Conservation (phyloP, 805 yeast genomes). For the Pichia scutulata region DNA sequence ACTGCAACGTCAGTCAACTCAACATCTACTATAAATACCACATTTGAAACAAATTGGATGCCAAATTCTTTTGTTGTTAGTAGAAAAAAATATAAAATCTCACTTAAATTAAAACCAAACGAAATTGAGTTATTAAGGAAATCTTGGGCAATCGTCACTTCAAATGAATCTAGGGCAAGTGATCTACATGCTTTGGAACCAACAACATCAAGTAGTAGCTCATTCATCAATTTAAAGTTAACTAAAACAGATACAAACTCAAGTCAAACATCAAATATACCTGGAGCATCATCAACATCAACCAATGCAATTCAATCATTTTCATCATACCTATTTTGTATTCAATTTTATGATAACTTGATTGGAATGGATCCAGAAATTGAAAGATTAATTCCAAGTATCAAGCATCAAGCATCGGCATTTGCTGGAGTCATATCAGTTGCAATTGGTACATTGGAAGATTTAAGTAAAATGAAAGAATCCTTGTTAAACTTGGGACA, state of each 20-base stretch:
- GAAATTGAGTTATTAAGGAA: constrained; percentile 40
- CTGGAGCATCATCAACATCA: background rate
- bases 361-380: constrained; percentile 52
- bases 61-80: constrained; percentile 26
- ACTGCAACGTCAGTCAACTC: constrained; percentile 24
- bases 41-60: constrained; percentile 28
- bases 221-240: background rate
- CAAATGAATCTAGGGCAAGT: constrained; percentile 10
- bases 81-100: constrained; percentile 18
- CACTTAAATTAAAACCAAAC: constrained; percentile 21
- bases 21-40: constrained; percentile 20
- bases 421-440: constrained; percentile 72
- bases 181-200: constrained; percentile 2
- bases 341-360: constrained; percentile 68
- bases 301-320: constrained; percentile 23
- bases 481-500: constrained; percentile 60
- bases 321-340: constrained; percentile 58
- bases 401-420: constrained; percentile 70
- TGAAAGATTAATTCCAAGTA: constrained; percentile 62
- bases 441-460: constrained; percentile 58
- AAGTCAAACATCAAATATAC: background rate
- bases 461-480: constrained; percentile 48
- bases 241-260: constrained; percentile 1
- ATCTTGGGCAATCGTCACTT: constrained; percentile 38
- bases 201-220: constrained; percentile 1